Conservation (phyloP, 202 grass and related monocot genomes). For the Hordeum pubiflorum region DNA sequence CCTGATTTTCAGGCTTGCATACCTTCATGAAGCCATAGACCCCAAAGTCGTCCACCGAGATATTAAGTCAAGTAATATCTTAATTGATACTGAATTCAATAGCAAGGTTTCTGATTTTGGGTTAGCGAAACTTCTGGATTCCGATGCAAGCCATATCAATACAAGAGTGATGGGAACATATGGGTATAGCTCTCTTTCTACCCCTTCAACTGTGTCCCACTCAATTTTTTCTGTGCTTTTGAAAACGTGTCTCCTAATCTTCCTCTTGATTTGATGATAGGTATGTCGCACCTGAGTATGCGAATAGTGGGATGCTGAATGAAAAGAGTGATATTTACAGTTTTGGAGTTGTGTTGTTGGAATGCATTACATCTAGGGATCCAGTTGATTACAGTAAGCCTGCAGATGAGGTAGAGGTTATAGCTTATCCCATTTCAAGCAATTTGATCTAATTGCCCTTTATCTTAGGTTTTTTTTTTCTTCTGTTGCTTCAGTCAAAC, state of each 20-base stretch:
- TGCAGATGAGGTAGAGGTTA: slow-evolving; percentile 57
- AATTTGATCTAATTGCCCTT: neutral
- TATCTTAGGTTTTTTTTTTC: slow-evolving; percentile 11
- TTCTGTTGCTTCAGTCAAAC: slow-evolving; percentile 53
- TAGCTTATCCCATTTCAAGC: neutral
- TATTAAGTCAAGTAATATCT: slow-evolving; percentile 94
- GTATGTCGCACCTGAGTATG: slow-evolving; percentile 94
- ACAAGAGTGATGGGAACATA: slow-evolving; percentile 99
- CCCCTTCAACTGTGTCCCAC: neutral
- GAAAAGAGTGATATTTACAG: slow-evolving; percentile 98
- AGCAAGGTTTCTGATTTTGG: slow-evolving; percentile 98
- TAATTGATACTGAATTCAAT: slow-evolving; percentile 81
- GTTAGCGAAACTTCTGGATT: slow-evolving; percentile 82
- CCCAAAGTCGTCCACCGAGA: slow-evolving; percentile 93
- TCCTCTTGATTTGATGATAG: slow-evolving; percentile 40
- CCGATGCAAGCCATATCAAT: slow-evolving; percentile 72
- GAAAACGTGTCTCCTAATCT: slow-evolving; percentile 13
- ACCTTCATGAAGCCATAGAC: slow-evolving; percentile 93
- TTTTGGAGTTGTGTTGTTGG: slow-evolving; percentile 88
- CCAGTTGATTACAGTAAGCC: slow-evolving; percentile 85
- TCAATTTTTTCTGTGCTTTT: slow-evolving; percentile 8
- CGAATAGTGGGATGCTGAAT: slow-evolving; percentile 86
- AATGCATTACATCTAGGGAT: slow-evolving; percentile 82
- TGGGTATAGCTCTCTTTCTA: slow-evolving; percentile 42
- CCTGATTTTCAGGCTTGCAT: slow-evolving; percentile 60